Conservation (phyloP, 495 filamentous ascomycete genomes). For the Penicillium desertorum region DNA sequence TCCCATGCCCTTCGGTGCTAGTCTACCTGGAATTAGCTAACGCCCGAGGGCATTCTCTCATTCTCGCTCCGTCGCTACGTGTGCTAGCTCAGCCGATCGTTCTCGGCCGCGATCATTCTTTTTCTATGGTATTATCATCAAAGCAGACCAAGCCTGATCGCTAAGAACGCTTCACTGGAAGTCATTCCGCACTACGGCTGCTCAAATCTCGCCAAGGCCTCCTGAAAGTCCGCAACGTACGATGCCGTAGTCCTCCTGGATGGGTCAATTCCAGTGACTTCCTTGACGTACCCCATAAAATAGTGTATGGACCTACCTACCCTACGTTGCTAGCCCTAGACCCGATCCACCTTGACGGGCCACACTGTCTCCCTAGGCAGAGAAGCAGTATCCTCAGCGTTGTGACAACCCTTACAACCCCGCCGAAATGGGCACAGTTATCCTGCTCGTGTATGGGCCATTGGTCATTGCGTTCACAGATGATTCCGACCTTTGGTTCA, state of each 20-base stretch:
- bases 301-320: conserved; percentile 54
- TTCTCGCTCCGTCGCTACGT: too few species aligned
- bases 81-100: too few species aligned
- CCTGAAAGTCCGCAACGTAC: conserved; percentile 20
- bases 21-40: too few species aligned
- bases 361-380: conserved; percentile 36
- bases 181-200: conserved; percentile 36
- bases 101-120: too few species aligned
- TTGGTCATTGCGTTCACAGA: conserved; percentile 53
- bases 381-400: conserved; percentile 5
- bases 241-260: conserved; percentile 4
- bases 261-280: conserved; percentile 13
- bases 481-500: conserved; percentile 51
- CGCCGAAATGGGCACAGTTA: conserved; percentile 60
- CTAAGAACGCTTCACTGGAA: conserved; percentile 61
- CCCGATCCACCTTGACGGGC: conserved; percentile 81
- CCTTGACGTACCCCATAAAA: conserved; percentile 53
- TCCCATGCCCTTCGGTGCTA: too few species aligned
- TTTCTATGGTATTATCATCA: conserved; percentile 60
- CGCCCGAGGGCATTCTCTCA: too few species aligned
- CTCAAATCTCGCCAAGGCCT: conserved; percentile 24
- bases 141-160: conserved; percentile 46
- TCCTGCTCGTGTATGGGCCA: conserved; percentile 48
- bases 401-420: conserved; percentile 29
- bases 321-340: conserved; percentile 60